Conservation (phyloP, 169 alveolate species). For the Neospora caninum region DNA sequence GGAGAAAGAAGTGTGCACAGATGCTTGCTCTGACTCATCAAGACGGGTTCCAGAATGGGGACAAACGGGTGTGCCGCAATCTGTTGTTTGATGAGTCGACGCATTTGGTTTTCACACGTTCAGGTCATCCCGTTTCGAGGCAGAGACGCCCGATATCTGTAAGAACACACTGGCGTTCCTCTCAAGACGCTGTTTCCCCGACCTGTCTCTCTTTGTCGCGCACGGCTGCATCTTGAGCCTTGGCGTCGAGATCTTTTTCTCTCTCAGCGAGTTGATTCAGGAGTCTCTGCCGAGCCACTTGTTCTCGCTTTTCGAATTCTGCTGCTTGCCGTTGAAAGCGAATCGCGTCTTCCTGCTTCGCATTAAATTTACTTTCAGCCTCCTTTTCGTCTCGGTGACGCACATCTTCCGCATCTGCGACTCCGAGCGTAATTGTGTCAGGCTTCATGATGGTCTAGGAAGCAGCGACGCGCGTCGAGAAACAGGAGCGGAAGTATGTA, state of each 20-base stretch:
- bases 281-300: slow-evolving; percentile 46
- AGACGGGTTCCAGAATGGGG: too few relatives aligned
- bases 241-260: slow-evolving; percentile 45
- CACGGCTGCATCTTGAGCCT: slow-evolving; percentile 52
- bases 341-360: slow-evolving; percentile 41
- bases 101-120: too few relatives aligned
- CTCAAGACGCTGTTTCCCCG: background rate
- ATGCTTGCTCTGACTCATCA: too few relatives aligned
- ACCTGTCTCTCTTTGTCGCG: slow-evolving; percentile 37
- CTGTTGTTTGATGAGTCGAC: too few relatives aligned
- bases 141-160: too few relatives aligned
- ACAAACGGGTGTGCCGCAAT: too few relatives aligned
- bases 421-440: slow-evolving; percentile 45
- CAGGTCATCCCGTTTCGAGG: too few relatives aligned
- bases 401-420: slow-evolving; percentile 54
- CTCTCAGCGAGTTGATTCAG: slow-evolving; percentile 50
- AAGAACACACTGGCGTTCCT: too few relatives aligned
- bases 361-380: slow-evolving; percentile 48
- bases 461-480: background rate
- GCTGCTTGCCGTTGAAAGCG: slow-evolving; percentile 54
- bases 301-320: slow-evolving; percentile 47
- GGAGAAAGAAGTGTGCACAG: too few relatives aligned
- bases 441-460: slow-evolving; percentile 43
- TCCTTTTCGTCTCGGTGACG: slow-evolving; percentile 57
- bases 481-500: too few relatives aligned